phyloP scores from a whole-genome alignment of 2,329 filamentous ascomycete genomes.

The Colletotrichum cuscutae region DNA sequence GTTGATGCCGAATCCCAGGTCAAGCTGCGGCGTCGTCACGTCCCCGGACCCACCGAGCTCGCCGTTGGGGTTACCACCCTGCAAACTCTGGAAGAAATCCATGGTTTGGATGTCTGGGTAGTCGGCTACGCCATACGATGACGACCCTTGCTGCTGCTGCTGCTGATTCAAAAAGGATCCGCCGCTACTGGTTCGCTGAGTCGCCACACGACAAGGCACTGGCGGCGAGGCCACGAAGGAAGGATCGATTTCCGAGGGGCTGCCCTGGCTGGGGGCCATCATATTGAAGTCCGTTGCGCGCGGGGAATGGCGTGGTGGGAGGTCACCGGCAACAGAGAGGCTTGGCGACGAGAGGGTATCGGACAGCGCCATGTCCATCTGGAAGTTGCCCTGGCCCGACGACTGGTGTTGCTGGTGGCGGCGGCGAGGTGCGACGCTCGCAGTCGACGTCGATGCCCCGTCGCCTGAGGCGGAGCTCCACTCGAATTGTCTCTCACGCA shows the following conservation, averaged over 20 bases:
- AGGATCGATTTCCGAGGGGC: constrained; percentile 50
- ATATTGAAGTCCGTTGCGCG: constrained; percentile 51
- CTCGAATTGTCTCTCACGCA: constrained; percentile 37
- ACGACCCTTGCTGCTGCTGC: constrained; percentile 45
- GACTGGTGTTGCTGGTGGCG: constrained; percentile 38
- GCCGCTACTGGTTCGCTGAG: constrained; percentile 44
- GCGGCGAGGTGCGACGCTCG: constrained; percentile 36
- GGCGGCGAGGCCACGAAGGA: constrained; percentile 57
- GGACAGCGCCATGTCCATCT: constrained; percentile 49
- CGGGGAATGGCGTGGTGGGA: constrained; percentile 52
- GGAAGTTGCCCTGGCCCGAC: constrained; percentile 37
- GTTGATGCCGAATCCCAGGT: constrained; percentile 74
- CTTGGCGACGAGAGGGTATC: constrained; percentile 54
- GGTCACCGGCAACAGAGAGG: constrained; percentile 49
- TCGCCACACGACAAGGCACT: constrained; percentile 48
- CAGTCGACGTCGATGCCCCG: constrained; percentile 38
- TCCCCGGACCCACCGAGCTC: constrained; percentile 38
- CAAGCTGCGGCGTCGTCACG: constrained; percentile 62
- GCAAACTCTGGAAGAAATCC: constrained; percentile 64
- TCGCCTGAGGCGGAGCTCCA: constrained; percentile 43
- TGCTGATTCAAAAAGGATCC: constrained; percentile 46
- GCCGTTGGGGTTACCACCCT: constrained; percentile 41
- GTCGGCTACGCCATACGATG: constrained; percentile 43
- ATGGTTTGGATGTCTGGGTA: constrained; percentile 63
- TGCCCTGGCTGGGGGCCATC: constrained; percentile 42